Evolutionary conservation across 2,329 filamentous ascomycete genomes (phyloP).

Genomic region (Phialocephala sp.): DNA sequence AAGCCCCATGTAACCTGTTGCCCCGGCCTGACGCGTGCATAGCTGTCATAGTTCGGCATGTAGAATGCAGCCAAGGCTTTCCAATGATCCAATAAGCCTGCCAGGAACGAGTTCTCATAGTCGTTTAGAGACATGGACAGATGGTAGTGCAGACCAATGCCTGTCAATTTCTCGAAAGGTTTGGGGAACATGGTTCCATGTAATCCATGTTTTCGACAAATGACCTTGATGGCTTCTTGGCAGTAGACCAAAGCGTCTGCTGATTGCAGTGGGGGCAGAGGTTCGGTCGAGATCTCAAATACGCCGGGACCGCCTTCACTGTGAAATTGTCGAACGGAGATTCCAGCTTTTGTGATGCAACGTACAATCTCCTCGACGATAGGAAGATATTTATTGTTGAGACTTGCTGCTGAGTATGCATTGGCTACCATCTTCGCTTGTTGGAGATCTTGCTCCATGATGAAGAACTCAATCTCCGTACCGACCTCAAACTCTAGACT

Average conservation of each 20-base stretch:
- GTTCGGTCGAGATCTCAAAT: slow-evolving; percentile 75
- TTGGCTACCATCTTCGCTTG: slow-evolving; percentile 47
- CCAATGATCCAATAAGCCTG: slow-evolving; percentile 70
- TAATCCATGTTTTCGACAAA: slow-evolving; percentile 66
- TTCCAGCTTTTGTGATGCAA: slow-evolving; percentile 63
- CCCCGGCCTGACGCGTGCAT: slow-evolving; percentile 70
- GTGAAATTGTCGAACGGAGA: slow-evolving; percentile 70
- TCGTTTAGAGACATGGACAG: slow-evolving; percentile 62
- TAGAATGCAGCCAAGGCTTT: slow-evolving; percentile 70
- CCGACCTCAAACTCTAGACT: slow-evolving; percentile 68
- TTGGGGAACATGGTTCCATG: slow-evolving; percentile 76
- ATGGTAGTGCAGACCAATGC: slow-evolving; percentile 72
- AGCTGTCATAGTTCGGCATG: slow-evolving; percentile 68
- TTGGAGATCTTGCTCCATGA: slow-evolving; percentile 53
- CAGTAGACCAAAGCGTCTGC: slow-evolving; percentile 74
- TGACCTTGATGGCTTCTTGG: slow-evolving; percentile 68
- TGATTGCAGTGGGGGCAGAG: slow-evolving; percentile 65
- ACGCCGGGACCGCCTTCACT: slow-evolving; percentile 74
- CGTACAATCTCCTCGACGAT: slow-evolving; percentile 70
- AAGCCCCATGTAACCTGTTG: slow-evolving; percentile 80
- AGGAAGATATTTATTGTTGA: slow-evolving; percentile 59
- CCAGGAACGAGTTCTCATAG: slow-evolving; percentile 70
- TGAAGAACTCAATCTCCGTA: slow-evolving; percentile 80
- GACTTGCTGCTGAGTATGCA: slow-evolving; percentile 67
- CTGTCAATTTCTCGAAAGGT: slow-evolving; percentile 62